Evolutionary conservation across 129 eudicot genomes (phyloP), one percentile per base, ranked within the genome.

Genomic region (Lactuca sativa): DNA sequence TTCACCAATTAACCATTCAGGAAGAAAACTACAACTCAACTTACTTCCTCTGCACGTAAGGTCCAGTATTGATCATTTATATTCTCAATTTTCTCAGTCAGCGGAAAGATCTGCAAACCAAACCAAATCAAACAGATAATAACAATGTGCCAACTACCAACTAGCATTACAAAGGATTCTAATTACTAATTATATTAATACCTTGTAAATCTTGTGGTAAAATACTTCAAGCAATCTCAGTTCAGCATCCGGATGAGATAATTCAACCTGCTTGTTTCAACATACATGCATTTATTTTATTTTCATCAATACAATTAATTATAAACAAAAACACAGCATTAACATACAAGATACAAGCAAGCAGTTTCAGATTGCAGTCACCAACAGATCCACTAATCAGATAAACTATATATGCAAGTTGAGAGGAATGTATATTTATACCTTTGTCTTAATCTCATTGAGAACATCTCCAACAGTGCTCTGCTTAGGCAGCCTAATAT

Each of bases 161-260:
- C 30, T 25, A 25, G 2, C 30, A 25, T 25, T 25, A 36, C 5
- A 36, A 36, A 36, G 38, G 38, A 36, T 36, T 36, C 38, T 36
- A 36, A 25, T 25, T 25, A 25, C 30, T 1, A 25, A 25, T 43
- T 11, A 60, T 61, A 11, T 33, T 16, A 58, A 79, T 76, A 93
- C 98, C 98, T 93, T 93, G 72, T 93, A 93, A 41, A 93, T 93
- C 86, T 93, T 93, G 89, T 93, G 98, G 77, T 93, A 89, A 86
- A 93, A 93, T 72, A 93, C 98, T 87, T 93, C 98, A 70, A 93
- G 92, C 77, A 93, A 49, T 81, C 98, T 89, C 70, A 93, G 96
- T 67, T 93, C 98, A 43, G 95, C 98, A 82, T 76, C 64, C 59
- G 89, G 85, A 56, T 84, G 88, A 61, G 98, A 93, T 75, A 93